phyloP scores from a whole-genome alignment of 164 flowering plant species.

The Sextonia rubra region DNA sequence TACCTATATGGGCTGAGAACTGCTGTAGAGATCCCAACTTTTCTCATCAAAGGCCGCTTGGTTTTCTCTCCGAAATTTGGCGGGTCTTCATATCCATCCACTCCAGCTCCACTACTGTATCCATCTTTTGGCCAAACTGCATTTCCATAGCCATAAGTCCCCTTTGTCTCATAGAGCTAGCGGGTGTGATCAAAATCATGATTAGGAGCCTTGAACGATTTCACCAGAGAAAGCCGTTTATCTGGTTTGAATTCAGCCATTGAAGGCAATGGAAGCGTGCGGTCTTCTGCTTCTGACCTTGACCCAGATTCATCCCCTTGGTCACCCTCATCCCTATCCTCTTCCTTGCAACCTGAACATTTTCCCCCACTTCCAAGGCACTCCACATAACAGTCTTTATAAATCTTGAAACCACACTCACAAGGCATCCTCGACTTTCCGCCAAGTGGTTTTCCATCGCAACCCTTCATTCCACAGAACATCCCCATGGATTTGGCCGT shows the following conservation, averaged over 20 bases:
- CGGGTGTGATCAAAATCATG: slow-evolving; percentile 76
- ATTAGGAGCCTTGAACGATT: slow-evolving; percentile 58
- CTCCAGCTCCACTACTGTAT: slow-evolving; percentile 42
- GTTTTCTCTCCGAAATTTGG: slow-evolving; percentile 62
- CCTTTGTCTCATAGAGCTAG: slow-evolving; percentile 88
- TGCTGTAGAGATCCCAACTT: slow-evolving; percentile 69
- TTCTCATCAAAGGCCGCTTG: slow-evolving; percentile 73
- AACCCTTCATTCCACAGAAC: slow-evolving; percentile 66
- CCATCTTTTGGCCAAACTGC: slow-evolving; percentile 92
- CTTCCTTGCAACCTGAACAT: slow-evolving; percentile 86
- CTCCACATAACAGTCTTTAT: slow-evolving; percentile 66
- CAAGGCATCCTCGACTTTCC: slow-evolving; percentile 32
- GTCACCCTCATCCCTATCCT: slow-evolving; percentile 32
- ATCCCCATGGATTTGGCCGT: slow-evolving; percentile 13
- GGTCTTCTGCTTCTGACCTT: slow-evolving; percentile 65
- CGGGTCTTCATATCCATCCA: slow-evolving; percentile 52
- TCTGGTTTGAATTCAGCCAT: slow-evolving; percentile 47
- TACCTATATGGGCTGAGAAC: slow-evolving; percentile 91
- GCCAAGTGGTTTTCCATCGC: slow-evolving; percentile 55
- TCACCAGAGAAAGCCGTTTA: slow-evolving; percentile 57
- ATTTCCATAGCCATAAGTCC: slow-evolving; percentile 92
- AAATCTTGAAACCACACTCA: slow-evolving; percentile 75
- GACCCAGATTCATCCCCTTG: slow-evolving; percentile 17
- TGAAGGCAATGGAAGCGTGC: slow-evolving; percentile 59
- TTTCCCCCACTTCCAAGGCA: slow-evolving; percentile 43